phyloP scores from a whole-genome alignment of 2,329 filamentous ascomycete species.

The Aspergillus puulaauensis region DNA sequence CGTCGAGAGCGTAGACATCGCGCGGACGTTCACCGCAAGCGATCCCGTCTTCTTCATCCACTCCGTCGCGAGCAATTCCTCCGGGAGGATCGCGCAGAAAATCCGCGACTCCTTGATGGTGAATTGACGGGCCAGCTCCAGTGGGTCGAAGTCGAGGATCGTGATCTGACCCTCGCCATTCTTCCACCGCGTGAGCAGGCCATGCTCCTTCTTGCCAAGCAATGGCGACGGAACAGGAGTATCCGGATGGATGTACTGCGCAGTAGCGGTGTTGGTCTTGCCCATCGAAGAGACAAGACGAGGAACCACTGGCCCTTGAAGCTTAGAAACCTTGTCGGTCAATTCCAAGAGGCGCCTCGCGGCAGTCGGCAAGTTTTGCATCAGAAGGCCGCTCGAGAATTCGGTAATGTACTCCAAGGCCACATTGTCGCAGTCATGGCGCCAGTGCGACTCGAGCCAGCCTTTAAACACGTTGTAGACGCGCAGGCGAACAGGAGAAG shows the following conservation, averaged over 20 bases:
- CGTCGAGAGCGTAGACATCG: slow-evolving; percentile 89
- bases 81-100: slow-evolving; percentile 87
- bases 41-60: slow-evolving; percentile 88
- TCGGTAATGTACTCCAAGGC: slow-evolving; percentile 73
- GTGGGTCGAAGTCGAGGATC: slow-evolving; percentile 85
- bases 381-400: slow-evolving; percentile 76
- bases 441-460: slow-evolving; percentile 97
- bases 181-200: slow-evolving; percentile 71
- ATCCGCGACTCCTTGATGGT: slow-evolving; percentile 89
- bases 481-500: slow-evolving; percentile 78
- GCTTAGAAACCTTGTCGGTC: slow-evolving; percentile 72
- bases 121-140: slow-evolving; percentile 88
- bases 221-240: slow-evolving; percentile 68
- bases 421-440: slow-evolving; percentile 72
- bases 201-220: slow-evolving; percentile 74
- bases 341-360: slow-evolving; percentile 79
- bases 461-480: slow-evolving; percentile 97
- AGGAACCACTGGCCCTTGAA: slow-evolving; percentile 74
- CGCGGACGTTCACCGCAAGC: slow-evolving; percentile 83
- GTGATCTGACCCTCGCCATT: slow-evolving; percentile 67
- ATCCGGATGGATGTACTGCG: slow-evolving; percentile 69
- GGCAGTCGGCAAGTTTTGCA: slow-evolving; percentile 68
- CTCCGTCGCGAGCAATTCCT: slow-evolving; percentile 86
- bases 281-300: slow-evolving; percentile 81
- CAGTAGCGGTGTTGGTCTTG: slow-evolving; percentile 76